Evolutionary conservation across 2,329 filamentous ascomycete species (phyloP), one percentile per base, ranked within the genome.

Genomic region (Botrytis medusae): DNA sequence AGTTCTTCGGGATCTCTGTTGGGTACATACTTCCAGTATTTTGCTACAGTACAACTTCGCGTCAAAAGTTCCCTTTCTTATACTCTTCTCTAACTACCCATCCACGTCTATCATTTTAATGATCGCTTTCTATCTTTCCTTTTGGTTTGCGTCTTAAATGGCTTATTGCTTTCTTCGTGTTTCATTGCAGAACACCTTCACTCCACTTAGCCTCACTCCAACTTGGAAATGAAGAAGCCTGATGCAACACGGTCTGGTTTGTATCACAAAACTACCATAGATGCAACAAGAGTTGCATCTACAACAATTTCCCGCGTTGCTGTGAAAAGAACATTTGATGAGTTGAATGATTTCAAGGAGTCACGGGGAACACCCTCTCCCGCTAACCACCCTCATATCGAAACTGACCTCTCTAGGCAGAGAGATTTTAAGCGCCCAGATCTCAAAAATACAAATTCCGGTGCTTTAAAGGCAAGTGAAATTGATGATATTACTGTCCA

Each of bases 401-500:
- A 40, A 68, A 46, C 29, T 25, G 37, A 34, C 25, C n/a, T 22
- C 9, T 20, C 54, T 20, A 63, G 44, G 25, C 40, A 71, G 22
- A 54, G 32, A 32, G 59, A 64, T 40, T 71, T 42, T 37, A 48
- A 25, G 32, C 59, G 67, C 42, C 64, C 40, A 74, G 76, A 25
- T 77, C 77, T 72, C 74, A 71, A n/a, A 72, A 74, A 51, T 77
- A 75, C 44, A 64, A 48, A 1, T 48, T 77, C 37, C 25, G 72
- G 40, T 70, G 62, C 18, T 59, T 74, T 86, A 51, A 79, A 77
- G 60, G 83, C 87, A 25, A 87, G 87, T 79, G 79, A 81, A 42
- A 87, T 92, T 75, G 75, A 80, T 75, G 80, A 84, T 40, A 78
- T 83, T 25, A 75, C 78, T 65, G 57, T 71, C 29, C 63, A 72